These are phyloP conservation scores for Macrocybe gigantea DNA, from an alignment of 768 basidiomycete genomes.

Conservation along the genomic window DNA sequence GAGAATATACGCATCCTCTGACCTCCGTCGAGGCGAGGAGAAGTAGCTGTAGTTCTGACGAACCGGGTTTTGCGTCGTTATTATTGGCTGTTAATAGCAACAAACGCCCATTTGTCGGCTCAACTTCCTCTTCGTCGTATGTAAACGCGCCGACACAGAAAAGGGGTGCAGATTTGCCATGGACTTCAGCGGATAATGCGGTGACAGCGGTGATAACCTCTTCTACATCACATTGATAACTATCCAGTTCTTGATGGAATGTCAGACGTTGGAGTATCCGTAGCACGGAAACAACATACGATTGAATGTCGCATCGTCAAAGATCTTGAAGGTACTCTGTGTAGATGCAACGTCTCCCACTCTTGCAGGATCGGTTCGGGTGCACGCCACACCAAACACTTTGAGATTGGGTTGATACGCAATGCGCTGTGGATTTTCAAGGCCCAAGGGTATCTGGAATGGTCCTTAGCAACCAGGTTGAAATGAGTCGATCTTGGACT, in stretches of 20 bases:
- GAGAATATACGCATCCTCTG: slow-evolving; percentile 64
- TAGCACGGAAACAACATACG: slow-evolving; percentile 33
- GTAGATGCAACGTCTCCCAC: slow-evolving; percentile 42
- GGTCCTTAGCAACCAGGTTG: slow-evolving; percentile 3
- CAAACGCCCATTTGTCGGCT: slow-evolving; percentile 54
- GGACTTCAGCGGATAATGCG: slow-evolving; percentile 22
- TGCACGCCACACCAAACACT: slow-evolving; percentile 63
- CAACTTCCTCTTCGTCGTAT: slow-evolving; percentile 35
- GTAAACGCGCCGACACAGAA: slow-evolving; percentile 47
- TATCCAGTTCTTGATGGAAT: slow-evolving; percentile 32
- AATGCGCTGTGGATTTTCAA: slow-evolving; percentile 66
- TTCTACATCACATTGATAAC: slow-evolving; percentile 39
- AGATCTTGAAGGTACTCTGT: slow-evolving; percentile 55
- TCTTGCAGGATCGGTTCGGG: slow-evolving; percentile 45
- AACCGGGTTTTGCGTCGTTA: slow-evolving; percentile 14
- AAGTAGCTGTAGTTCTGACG: slow-evolving; percentile 24
- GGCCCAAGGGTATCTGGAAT: slow-evolving; percentile 61
- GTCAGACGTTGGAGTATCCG: neutral
- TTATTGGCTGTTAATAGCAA: slow-evolving; percentile 44
- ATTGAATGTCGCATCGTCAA: slow-evolving; percentile 60
- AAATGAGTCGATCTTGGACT: slow-evolving; percentile 11
- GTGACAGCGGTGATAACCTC: slow-evolving; percentile 56
- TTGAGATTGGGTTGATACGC: slow-evolving; percentile 48
- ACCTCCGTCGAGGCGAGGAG: slow-evolving; percentile 40
- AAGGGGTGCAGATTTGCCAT: slow-evolving; percentile 27